Evolutionary conservation across 139 green algal genomes (phyloP).

Genomic region (Tetraselmis chui): DNA sequence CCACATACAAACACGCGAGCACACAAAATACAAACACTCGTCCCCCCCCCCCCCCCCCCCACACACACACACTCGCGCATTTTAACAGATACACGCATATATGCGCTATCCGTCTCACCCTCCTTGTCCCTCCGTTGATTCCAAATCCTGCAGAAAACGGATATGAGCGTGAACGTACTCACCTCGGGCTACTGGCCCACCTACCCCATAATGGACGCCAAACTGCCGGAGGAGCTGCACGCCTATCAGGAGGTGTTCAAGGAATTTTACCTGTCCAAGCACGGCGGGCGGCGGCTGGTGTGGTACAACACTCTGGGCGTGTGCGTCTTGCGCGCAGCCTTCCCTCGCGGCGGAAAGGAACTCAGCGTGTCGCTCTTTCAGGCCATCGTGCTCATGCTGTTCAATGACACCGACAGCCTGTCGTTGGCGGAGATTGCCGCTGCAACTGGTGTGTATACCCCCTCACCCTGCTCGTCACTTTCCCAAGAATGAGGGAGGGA

Average conservation of each 20-base stretch:
- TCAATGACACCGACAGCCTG: conserved; percentile 81
- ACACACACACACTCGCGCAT: too few relatives aligned
- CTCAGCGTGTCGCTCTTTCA: conserved; percentile 85
- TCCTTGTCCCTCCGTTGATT: too few relatives aligned
- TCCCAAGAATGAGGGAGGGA: too few relatives aligned
- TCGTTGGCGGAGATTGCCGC: conserved; percentile 57
- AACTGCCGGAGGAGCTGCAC: conserved; percentile 56
- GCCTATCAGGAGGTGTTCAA: conserved; percentile 55
- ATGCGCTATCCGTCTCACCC: too few relatives aligned
- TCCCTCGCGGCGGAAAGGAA: conserved; percentile 85
- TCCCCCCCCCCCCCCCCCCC: too few relatives aligned
- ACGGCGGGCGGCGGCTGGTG: conserved; percentile 80
- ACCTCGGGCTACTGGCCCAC: conserved; percentile 93
- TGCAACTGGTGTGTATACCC: conserved; percentile 24
- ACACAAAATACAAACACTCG: too few relatives aligned
- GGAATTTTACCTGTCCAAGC: conserved; percentile 90
- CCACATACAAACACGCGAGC: too few relatives aligned
- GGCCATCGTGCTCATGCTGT: conserved; percentile 90
- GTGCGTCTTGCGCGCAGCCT: conserved; percentile 76
- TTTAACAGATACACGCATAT: too few relatives aligned
- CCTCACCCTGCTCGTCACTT: too few relatives aligned
- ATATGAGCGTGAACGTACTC: conserved; percentile 86
- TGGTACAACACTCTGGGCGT: conserved; percentile 85
- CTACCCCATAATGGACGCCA: conserved; percentile 75
- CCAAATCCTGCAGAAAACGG: conserved; percentile 46